Base-by-base conservation (phyloP, 495 filamentous ascomycete species). In the Daldinia decipiens region DNA sequence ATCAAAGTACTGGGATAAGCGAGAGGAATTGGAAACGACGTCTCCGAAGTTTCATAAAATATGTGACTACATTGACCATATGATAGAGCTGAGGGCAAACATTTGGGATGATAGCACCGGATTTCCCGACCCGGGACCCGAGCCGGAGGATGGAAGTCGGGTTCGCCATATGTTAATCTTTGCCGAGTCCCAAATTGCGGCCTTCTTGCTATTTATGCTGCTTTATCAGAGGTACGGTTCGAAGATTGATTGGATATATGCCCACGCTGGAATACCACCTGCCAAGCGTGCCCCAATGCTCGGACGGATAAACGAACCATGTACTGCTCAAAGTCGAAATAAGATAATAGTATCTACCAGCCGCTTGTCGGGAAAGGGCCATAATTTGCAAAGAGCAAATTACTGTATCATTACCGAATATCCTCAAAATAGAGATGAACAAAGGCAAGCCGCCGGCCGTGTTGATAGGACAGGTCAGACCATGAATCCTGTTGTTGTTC, bases 351-450 rank as follows among this genome's bases (percentile, higher is more conserved):
- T 68, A 13, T 47, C 65, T 4, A 68, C 34, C 15, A 57, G 17
- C n/a, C 8, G 6, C 0, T 4, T 68, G 4, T 9, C 12, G 0
- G 65, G 27, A 1, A 51, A 11, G 9, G 65, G 65, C 5, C 19
- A 21, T 21, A 68, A 68, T 9, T 19, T 68, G 4, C 65, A 68
- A 11, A n/a, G 65, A 0, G 65, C 65, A 11, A 68, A 68, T 39
- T 58, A 62, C 27, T 55, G 36, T n/a, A 57, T 68, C 15, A 26
- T 68, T 4, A 52, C 31, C 17, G 65, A 68, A 24, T 19, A 40
- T 3, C 38, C 59, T 2, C 29, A 1, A 13, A 9, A 19, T 19
- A 9, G 3, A 19, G 52, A 31, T 8, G 5, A 39, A 7, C 59
- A 62, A 6, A 29, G 7, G 9, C 65, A 68, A 19, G 52, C 40